Conservation (phyloP, 352 stramenopile genomes). For the Blastocystis sp. region DNA sequence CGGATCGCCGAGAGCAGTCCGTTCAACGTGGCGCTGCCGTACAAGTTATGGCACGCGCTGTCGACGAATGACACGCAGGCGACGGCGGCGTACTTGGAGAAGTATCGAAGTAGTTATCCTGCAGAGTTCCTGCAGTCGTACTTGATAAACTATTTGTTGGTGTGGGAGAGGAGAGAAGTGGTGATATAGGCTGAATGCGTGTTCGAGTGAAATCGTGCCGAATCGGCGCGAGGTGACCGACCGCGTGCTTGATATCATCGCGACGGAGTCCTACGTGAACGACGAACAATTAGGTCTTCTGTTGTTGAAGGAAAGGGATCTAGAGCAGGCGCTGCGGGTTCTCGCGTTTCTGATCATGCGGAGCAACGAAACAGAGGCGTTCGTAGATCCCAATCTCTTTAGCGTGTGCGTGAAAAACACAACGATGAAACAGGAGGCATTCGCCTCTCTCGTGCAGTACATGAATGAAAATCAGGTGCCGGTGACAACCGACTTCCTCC, state of each 20-base stretch:
- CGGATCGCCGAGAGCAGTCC: background rate
- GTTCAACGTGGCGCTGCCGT: constrained; percentile 30
- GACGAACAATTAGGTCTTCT: background rate
- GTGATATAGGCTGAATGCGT: constrained; percentile 3
- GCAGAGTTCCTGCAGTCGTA: constrained; percentile 17
- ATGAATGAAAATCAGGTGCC: background rate
- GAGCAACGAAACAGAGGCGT: background rate
- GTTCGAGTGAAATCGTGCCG: background rate
- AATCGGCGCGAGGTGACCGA: constrained; percentile 18
- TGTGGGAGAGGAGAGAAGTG: background rate
- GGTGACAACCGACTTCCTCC: background rate
- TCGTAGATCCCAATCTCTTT: constrained; percentile 23
- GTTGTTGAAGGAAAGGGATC: background rate
- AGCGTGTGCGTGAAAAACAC: background rate
- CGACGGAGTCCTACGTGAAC: background rate
- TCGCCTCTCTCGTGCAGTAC: constrained; percentile 2
- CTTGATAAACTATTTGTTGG: background rate
- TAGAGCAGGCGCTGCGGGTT: background rate
- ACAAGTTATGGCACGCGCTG: constrained; percentile 1
- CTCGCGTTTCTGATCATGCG: background rate
- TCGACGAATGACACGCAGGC: background rate
- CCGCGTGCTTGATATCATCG: background rate
- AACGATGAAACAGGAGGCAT: background rate
- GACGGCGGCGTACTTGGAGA: background rate
- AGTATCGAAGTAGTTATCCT: background rate